Conservation (phyloP, 192 early-diverging fungal genomes). For the Coemansia biformis region DNA sequence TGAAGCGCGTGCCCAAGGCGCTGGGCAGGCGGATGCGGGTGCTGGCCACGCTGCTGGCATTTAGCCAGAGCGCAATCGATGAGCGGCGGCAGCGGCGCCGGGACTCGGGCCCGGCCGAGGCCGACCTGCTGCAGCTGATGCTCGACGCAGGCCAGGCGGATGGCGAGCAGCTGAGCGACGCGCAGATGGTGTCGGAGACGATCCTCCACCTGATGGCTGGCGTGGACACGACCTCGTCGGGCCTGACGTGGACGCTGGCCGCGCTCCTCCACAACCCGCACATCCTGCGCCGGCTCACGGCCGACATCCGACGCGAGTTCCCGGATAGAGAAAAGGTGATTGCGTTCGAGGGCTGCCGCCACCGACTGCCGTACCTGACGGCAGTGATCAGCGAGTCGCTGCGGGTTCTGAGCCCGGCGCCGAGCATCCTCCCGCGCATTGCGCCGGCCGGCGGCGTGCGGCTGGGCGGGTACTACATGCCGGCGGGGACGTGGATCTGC, state of each 20-base stretch:
- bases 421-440: constrained; percentile 34
- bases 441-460: constrained; percentile 28
- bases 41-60: constrained; percentile 10
- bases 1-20: constrained; percentile 18
- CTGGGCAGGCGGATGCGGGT: constrained; percentile 8
- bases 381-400: constrained; percentile 49
- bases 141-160: constrained; percentile 11
- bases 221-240: constrained; percentile 42
- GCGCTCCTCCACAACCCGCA: constrained; percentile 42
- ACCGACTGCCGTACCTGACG: constrained; percentile 32
- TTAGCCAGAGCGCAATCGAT: constrained; percentile 19
- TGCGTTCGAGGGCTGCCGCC: constrained; percentile 15
- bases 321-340: constrained; percentile 3
- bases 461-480: constrained; percentile 35
- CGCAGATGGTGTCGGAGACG: constrained; percentile 37
- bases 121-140: constrained; percentile 38
- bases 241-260: constrained; percentile 41
- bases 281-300: constrained; percentile 9
- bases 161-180: constrained; percentile 17
- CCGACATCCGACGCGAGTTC: constrained; percentile 32
- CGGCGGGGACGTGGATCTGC: constrained; percentile 43
- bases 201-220: constrained; percentile 46
- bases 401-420: constrained; percentile 33
- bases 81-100: background rate
- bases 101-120: background rate